Base-by-base conservation (phyloP, 164 flowering plant genomes). In the Aristolochia fimbriata region DNA sequence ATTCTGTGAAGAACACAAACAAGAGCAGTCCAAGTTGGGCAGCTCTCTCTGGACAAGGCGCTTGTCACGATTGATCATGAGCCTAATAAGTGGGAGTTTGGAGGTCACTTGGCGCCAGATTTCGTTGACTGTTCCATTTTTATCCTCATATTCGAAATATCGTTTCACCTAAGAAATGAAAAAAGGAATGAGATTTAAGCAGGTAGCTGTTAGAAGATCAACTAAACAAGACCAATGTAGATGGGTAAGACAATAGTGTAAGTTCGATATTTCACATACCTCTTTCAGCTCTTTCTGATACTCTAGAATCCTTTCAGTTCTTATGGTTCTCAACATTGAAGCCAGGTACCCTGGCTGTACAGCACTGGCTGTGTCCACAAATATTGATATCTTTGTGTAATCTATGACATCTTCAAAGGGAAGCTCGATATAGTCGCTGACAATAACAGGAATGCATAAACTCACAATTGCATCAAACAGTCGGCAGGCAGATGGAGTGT, bases 381-480 rank as follows among this genome's bases (percentile, higher is more conserved):
- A 93, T 56, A 93, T 59, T 7, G 97, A 88, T 65, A 93, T 83
- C 78, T 86, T 90, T 57, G 68, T 73, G 65, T 93, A 90, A 68
- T 90, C 87, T 73, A 93, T 83, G 31, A 73, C 86, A 76, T 93
- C 92, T 77, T 93, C 99, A 75, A 93, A 93, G 19, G 99, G 99
- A 69, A 93, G 70, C 81, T 93, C 97, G 63, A 93, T 83, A 54
- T 70, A 63, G 66, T 93, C 96, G 70, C 97, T 93, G 60, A 93
- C 79, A 23, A 90, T 83, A 19, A 93, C 97, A 2, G 99, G 99
- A 58, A 90, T 66, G 62, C 99, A 93, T 76, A 93, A 76, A 76
- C 99, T 93, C 69, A 90, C 94, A 59, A 93, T 85, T 27, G 99
- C 81, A 84, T 93, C 99, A 80, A 93, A 93, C n/a, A 93, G 86